phyloP scores from a whole-genome alignment of 2,329 filamentous ascomycete species.

The Alternaria gansuensis region DNA sequence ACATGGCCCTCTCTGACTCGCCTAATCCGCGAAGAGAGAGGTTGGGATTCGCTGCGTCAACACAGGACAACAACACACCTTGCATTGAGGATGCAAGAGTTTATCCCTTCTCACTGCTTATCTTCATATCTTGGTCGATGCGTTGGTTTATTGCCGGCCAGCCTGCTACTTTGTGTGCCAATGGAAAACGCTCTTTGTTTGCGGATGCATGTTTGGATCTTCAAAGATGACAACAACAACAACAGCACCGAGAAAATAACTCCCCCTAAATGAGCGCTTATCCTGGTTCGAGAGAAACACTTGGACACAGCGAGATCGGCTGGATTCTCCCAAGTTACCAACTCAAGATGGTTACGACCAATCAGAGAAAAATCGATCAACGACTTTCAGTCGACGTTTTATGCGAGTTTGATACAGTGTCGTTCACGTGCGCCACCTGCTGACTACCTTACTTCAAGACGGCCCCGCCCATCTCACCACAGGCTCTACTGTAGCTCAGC shows the following conservation, averaged over 20 bases:
- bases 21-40: conserved; percentile 37
- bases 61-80: conserved; percentile 35
- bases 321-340: conserved; percentile 16
- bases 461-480: conserved; percentile 5
- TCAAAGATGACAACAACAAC: neutral
- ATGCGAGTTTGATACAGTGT: neutral
- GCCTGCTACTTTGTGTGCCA: conserved; percentile 34
- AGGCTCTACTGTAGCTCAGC: conserved; percentile 1
- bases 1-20: neutral
- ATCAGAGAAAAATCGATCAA: conserved; percentile 7
- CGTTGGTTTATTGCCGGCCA: conserved; percentile 27
- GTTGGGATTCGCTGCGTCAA: conserved; percentile 41
- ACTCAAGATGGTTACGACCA: conserved; percentile 10
- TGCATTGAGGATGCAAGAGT: conserved; percentile 17
- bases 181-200: conserved; percentile 24
- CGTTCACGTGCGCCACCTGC: conserved; percentile 2
- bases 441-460: neutral
- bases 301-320: neutral
- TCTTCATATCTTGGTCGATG: conserved; percentile 19
- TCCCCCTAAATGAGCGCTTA: neutral
- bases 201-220: conserved; percentile 15
- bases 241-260: neutral
- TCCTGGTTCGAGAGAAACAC: neutral
- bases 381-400: neutral
- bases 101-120: conserved; percentile 19